Evolutionary conservation across 1,139 yeast species (phyloP), one percentile per base, ranked within the genome.

Genomic region (Meyerozyma athensensis): DNA sequence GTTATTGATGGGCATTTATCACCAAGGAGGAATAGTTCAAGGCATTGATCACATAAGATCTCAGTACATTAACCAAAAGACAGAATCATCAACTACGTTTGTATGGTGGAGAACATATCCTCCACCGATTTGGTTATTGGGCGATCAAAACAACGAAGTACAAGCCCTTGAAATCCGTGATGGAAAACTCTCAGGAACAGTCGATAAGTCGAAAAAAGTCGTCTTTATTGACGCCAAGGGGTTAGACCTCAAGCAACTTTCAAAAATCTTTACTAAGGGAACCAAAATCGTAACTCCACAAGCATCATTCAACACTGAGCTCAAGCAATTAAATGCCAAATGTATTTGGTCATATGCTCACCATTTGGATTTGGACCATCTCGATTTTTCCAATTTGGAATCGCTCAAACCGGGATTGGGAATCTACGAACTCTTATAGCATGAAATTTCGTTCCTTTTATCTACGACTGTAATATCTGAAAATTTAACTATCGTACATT

Each of bases 21-120:
- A 94, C 51, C 98, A 94, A 62, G 90, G 94, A 30, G 99, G 98
- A 1, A 79, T 92, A 0, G 65, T 92, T 0, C 83, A 87, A 0
- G 83, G 83, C 0, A 65, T 86, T 37, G 68, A 63, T 10, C 58
- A 61, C 41, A 43, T 70, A 20, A 54, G 62, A 34, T 30, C 38
- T 3, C 13, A 34, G 17, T 31, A 37, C 16, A 17, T 32, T 10
- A 26, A 23, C 18, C 38, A 44, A 1, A 39, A 48, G n/a, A 42
- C 55, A 2, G 53, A 58, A 2, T 53, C 36, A 2, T 36, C 32
- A 2, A 48, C 53, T 3, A 48, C 74, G 0, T 77, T 81, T 28
- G 53, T 87, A 2, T 92, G 95, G 92, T 92, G 97, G 97, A 80
- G 90, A 54, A 87, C 97, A 0, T 92, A 90, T 52, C 74, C 89